Conservation (phyloP, 257 asterid species). For the Fraxinus pennsylvanica region DNA sequence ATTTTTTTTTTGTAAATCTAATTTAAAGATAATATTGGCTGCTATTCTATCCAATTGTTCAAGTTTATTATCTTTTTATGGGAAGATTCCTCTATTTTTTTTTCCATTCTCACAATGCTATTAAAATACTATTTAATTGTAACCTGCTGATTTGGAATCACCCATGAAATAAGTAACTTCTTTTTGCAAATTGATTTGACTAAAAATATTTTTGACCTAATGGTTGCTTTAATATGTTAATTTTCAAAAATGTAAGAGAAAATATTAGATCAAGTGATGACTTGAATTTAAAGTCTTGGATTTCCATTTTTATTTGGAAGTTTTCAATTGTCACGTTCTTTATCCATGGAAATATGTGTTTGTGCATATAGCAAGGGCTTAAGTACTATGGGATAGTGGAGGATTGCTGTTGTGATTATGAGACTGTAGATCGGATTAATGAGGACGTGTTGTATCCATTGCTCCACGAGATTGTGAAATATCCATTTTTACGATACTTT, state of each 20-base stretch:
- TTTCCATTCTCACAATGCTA: background rate
- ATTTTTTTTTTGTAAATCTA: background rate
- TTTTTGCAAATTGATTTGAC: background rate
- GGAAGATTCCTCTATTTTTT: background rate
- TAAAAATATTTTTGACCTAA: background rate
- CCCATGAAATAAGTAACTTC: background rate
- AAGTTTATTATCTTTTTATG: background rate
- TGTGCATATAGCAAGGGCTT: constrained; percentile 37
- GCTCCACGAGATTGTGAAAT: constrained; percentile 53
- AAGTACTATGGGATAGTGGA: constrained; percentile 51
- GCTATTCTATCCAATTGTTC: background rate
- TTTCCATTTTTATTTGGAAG: background rate
- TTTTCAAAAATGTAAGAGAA: background rate
- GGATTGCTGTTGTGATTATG: constrained; percentile 62
- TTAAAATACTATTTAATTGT: background rate
- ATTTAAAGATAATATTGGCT: background rate
- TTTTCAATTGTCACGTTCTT: background rate
- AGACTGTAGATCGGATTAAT: constrained; percentile 51
- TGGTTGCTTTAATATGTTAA: background rate
- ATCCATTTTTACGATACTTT: constrained; percentile 67
- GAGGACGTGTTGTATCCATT: constrained; percentile 47
- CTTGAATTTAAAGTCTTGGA: constrained; percentile 7
- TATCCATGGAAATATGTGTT: constrained; percentile 9
- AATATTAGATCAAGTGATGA: background rate
- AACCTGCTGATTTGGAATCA: background rate